A percentile compares a stretch with the other conserved stretches of the same genome.
These are phyloP conservation scores for Colletotrichum liaoningense DNA, from an alignment of 2,329 filamentous ascomycete genomes.

Conservation along the genomic window DNA sequence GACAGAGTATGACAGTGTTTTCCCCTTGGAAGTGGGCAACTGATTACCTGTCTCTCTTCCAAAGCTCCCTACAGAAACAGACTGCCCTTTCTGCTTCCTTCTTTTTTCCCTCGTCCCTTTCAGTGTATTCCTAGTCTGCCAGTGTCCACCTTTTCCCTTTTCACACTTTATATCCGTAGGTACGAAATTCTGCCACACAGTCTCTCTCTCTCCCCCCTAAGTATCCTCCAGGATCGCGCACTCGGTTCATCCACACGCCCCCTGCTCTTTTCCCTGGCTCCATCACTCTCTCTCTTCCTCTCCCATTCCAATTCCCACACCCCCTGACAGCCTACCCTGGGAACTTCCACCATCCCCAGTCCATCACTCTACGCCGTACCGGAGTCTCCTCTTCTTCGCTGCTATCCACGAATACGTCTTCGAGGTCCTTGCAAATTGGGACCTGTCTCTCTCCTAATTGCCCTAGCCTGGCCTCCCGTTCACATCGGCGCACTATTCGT, in stretches of 20 bases:
- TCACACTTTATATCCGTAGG: neutral
- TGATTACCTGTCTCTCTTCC: neutral
- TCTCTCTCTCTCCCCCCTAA: no score
- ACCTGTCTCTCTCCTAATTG: slow-evolving; percentile 10
- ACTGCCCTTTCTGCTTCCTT: neutral
- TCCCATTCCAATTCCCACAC: neutral
- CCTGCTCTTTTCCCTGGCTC: slow-evolving; percentile 2
- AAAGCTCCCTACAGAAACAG: neutral
- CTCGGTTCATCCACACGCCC: neutral
- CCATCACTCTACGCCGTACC: slow-evolving; percentile 23
- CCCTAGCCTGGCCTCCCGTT: slow-evolving; percentile 15
- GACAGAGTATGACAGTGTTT: neutral
- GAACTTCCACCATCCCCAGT: slow-evolving; percentile 7
- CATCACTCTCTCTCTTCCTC: neutral
- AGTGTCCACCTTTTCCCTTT: neutral
- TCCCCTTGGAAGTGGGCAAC: no score
- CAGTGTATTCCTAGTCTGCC: neutral
- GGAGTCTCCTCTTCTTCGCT: slow-evolving; percentile 11
- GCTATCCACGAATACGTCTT: neutral
- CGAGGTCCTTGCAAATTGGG: slow-evolving; percentile 5
- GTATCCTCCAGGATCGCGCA: neutral
- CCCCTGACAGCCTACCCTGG: neutral
- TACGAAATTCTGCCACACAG: no score
- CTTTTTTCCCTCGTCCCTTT: neutral
- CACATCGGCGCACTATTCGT: neutral